Evolutionary conservation across 805 yeast genomes (phyloP).

Genomic region (Wickerhamiella sergipiensis): DNA sequence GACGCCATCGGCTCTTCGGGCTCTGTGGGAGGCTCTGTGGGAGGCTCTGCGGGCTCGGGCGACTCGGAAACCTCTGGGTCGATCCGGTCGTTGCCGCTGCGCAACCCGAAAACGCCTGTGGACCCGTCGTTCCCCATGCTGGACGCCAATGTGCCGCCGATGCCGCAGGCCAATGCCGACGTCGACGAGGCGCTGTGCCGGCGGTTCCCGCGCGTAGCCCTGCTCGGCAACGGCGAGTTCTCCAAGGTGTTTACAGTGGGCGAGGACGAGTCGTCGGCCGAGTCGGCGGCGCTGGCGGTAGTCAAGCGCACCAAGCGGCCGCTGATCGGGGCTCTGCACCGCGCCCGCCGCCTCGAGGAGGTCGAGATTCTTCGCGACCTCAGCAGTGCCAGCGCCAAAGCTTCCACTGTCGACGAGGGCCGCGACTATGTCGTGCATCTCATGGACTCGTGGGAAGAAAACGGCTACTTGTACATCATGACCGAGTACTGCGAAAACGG

Average conservation of each 20-base stretch:
- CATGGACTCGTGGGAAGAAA: constrained; percentile 71
- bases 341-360: constrained; percentile 54
- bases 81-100: not conserved
- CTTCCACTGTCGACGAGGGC: constrained; percentile 37
- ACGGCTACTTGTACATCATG: constrained; percentile 71
- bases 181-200: not conserved
- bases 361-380: constrained; percentile 43
- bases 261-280: constrained; percentile 8
- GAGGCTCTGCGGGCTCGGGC: too few relatives aligned
- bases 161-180: not conserved
- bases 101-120: not conserved
- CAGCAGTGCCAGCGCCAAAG: constrained; percentile 6
- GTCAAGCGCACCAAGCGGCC: constrained; percentile 75
- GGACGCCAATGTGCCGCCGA: not conserved
- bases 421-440: constrained; percentile 66
- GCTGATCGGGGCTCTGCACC: constrained; percentile 39
- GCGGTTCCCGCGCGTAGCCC: constrained; percentile 47
- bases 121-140: not conserved
- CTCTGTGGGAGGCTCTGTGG: too few relatives aligned
- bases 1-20: too few relatives aligned
- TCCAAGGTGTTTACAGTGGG: constrained; percentile 71
- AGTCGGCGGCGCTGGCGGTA: constrained; percentile 40
- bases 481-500: constrained; percentile 95
- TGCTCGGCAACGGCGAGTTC: constrained; percentile 79
- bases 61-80: too few relatives aligned